Base-by-base conservation (phyloP, 2,329 filamentous ascomycete species). In the Diaporthe citriasiana region DNA sequence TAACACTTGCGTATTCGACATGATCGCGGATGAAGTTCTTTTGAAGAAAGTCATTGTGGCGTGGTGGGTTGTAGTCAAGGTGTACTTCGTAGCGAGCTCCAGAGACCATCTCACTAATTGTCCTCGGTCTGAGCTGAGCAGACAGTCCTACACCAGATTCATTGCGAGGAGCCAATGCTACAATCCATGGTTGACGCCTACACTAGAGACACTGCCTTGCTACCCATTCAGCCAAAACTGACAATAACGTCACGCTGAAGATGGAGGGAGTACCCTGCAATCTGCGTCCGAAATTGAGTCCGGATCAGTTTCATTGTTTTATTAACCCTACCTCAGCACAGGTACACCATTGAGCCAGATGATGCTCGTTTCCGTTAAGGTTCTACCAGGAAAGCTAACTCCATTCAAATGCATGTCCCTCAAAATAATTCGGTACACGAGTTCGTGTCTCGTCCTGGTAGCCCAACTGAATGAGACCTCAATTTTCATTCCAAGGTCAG, bases 401-500 rank as follows among this genome's bases (percentile, higher is more conserved):
- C 27, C n/a, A 27, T 66, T 19, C 33, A 53, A 68, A n/a, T 68
- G 63, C 47, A 35, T 40, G n/a, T 27, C n/a, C 22, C 33, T 22
- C n/a, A 12, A 40, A 27, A 30, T 22, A 33, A 27, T 12, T 27
- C 22, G 25, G 22, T 40, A 40, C 63, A 40, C 45, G 19, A 70
- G 10, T 9, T 55, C 9, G 9, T 35, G 4, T 2, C 25, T 38
- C 42, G 53, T n/a, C 13, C 33, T n/a, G 10, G 22, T 22, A 22
- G 38, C 56, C 38, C 19, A 15, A 25, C 40, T 42, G n/a, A 30
- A n/a, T 22, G 8, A 38, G 4, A 50, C 35, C 10, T 25, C 7
- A 25, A 42, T 17, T 38, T 35, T 27, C 68, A 63, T 27, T 75
- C 73, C n/a, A 30, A 25, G 30, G 71, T 75, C 66, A 73, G 71